Evolutionary conservation across 2,329 filamentous ascomycete species (phyloP), one percentile per base, ranked within the genome.

Genomic region (Fusarium tricinctum): DNA sequence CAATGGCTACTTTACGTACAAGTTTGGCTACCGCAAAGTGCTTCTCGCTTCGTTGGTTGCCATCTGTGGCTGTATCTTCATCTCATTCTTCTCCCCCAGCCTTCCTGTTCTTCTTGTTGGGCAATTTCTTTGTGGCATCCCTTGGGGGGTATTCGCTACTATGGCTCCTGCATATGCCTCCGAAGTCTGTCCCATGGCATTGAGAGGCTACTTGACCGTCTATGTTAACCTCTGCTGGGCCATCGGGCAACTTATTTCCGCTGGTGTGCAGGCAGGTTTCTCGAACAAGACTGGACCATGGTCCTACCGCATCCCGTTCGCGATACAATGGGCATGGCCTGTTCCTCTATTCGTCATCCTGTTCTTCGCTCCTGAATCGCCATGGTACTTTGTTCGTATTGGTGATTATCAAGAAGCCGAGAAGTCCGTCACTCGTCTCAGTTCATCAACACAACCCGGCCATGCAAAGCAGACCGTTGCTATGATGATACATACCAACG

Each of bases 401-500:
- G 72, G 39, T 66, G 67, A n/a, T 70, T 76, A 75, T 6, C 58
- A 76, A 8, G 68, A 76, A 6, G 78, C 78, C 1, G 70, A 74
- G 50, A 63, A 42, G 13, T 62, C 58, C 14, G 33, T 49, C 17
- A 71, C 74, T 0, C 62, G 79, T 8, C 32, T 67, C 6, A 69
- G 77, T 7, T 73, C 80, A 6, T 74, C 77, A 1, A 82, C 86
- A 52, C 40, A 57, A 10, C 51, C 65, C 7, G 56, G 87, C 89
- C 63, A 88, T 55, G 22, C 57, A 13, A 62, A 62, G 19, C 58
- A 62, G 28, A 28, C 58, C n/a, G 42, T 62, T 14, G 57, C 57
- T 9, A 62, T 62, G 90, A 97, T 97, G 89, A 87, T 92, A 14
- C 77, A 82, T 54, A 84, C 82, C 7, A 77, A 81, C 65, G 76